phyloP scores from a whole-genome alignment of 192 early-diverging fungal species.

The Coemansia sp. region DNA sequence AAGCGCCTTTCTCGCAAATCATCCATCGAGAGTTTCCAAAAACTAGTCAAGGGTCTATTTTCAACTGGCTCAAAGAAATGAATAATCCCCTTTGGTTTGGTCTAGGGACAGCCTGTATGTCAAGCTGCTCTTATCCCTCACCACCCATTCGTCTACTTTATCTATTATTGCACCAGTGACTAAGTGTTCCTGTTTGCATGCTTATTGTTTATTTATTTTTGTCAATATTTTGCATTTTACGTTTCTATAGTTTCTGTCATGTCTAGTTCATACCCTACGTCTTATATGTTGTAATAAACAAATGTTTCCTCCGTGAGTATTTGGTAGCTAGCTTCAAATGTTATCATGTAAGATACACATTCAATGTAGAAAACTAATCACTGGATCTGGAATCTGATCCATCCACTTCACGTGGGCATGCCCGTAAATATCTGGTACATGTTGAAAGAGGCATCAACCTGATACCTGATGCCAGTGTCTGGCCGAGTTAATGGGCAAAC shows the following conservation, averaged over 20 bases:
- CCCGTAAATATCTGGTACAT: not conserved
- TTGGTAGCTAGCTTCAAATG: too few relatives aligned
- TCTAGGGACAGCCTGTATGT: not conserved
- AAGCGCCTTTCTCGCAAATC: conserved; percentile 6
- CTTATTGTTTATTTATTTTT: not conserved
- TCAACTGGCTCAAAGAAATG: not conserved
- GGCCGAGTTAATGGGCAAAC: too few relatives aligned
- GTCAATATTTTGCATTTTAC: not conserved
- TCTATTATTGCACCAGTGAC: not conserved
- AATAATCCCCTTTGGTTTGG: not conserved
- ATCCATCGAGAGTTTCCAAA: conserved; percentile 5
- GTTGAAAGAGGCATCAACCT: not conserved
- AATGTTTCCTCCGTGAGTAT: not conserved
- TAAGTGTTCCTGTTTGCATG: not conserved
- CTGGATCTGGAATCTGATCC: not conserved
- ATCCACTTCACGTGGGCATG: not conserved
- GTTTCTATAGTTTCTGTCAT: not conserved
- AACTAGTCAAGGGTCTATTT: conserved; percentile 1
- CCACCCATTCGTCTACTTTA: not conserved
- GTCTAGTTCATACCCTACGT: not conserved
- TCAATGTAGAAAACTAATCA: not conserved
- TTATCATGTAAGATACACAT: too few relatives aligned
- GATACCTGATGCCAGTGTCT: too few relatives aligned
- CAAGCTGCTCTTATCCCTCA: not conserved
- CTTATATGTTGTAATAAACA: not conserved